phyloP scores from a whole-genome alignment of 108 stramenopile genomes.

The Epithemia pelagica region DNA sequence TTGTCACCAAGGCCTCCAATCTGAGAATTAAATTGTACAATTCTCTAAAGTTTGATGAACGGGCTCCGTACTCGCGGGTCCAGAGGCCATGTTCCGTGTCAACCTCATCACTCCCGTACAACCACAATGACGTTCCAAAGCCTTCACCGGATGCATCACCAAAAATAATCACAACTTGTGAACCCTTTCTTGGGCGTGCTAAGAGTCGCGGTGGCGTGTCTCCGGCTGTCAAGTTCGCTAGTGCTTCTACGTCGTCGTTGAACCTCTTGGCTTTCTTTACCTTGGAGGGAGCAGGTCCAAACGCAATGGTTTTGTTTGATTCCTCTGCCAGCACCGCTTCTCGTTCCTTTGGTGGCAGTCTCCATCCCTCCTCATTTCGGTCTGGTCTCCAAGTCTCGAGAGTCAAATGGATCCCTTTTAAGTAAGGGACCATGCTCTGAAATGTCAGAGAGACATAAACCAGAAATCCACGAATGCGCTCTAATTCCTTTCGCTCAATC shows the following conservation, averaged over 20 bases:
- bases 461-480: conserved; percentile 28
- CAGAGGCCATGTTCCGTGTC: conserved; percentile 6
- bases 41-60: conserved; percentile 20
- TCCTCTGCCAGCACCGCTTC: background rate
- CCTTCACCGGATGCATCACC: conserved; percentile 39
- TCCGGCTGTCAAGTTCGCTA: background rate
- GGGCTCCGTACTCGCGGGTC: background rate
- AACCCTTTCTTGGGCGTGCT: background rate
- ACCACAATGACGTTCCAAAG: conserved; percentile 15
- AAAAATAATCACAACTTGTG: background rate
- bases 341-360: background rate
- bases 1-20: conserved; percentile 5
- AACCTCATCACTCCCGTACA: background rate
- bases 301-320: too few species aligned
- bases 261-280: background rate
- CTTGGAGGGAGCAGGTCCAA: too few species aligned
- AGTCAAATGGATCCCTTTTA: conserved; percentile 45
- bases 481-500: conserved; percentile 6
- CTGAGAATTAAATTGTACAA: conserved; percentile 16
- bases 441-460: conserved; percentile 35
- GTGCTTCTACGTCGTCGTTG: background rate
- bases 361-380: conserved; percentile 40
- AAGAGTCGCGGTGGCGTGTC: background rate
- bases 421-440: conserved; percentile 25
- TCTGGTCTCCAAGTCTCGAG: conserved; percentile 26